These are phyloP conservation scores for Erythrophleum fordii DNA, from an alignment of 306 rosid species.

Conservation along the genomic window DNA sequence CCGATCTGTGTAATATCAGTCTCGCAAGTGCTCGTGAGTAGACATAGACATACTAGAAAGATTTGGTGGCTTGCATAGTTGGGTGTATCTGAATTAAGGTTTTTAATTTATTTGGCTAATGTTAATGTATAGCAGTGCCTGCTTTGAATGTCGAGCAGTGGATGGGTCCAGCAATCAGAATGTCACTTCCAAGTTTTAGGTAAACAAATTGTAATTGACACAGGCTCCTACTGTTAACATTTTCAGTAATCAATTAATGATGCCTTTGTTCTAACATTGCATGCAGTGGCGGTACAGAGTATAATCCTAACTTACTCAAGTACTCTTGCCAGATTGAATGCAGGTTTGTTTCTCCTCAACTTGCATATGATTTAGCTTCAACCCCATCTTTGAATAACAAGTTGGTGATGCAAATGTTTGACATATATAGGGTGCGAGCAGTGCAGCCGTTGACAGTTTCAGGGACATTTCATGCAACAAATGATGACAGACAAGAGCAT, in stretches of 20 bases:
- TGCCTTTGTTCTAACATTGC: slow-evolving; percentile 43
- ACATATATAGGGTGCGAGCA: slow-evolving; percentile 68
- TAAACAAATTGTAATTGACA: slow-evolving; percentile 19
- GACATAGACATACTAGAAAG: too few species aligned
- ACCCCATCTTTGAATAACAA: background rate
- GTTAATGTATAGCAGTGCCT: slow-evolving; percentile 51
- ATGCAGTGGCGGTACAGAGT: slow-evolving; percentile 76
- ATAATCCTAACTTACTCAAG: slow-evolving; percentile 72
- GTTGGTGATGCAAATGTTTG: background rate
- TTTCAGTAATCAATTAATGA: background rate
- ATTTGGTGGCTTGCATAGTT: background rate
- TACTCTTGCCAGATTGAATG: slow-evolving; percentile 85
- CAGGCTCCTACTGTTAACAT: background rate
- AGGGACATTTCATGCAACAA: background rate
- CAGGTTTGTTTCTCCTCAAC: slow-evolving; percentile 50
- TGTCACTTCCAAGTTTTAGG: slow-evolving; percentile 97
- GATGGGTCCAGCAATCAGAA: slow-evolving; percentile 77
- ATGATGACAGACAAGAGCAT: slow-evolving; percentile 13
- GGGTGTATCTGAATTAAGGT: background rate
- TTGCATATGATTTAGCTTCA: background rate
- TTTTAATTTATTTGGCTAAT: slow-evolving; percentile 18
- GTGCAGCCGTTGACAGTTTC: slow-evolving; percentile 67
- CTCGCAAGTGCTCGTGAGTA: slow-evolving; percentile 67
- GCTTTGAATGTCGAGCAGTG: slow-evolving; percentile 44
- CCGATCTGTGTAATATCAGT: slow-evolving; percentile 59